phyloP scores from a whole-genome alignment of 2,329 filamentous ascomycete genomes.

The Aspergillus melleus region DNA sequence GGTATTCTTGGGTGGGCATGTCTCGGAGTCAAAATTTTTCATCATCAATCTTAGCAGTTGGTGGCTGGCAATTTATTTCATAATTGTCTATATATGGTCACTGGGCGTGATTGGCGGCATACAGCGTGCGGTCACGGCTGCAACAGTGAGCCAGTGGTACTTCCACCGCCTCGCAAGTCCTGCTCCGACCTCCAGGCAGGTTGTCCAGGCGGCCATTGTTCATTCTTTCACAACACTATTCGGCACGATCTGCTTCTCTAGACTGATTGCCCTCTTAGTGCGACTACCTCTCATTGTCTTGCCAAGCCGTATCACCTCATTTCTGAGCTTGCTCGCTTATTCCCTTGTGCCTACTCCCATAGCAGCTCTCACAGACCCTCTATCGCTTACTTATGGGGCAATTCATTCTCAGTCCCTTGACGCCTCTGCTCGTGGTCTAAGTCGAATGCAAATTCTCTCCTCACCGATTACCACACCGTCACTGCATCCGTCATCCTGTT shows the following conservation, averaged over 20 bases:
- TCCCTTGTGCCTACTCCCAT: conserved; percentile 83
- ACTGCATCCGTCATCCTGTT: conserved; percentile 44
- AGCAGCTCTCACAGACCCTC: conserved; percentile 81
- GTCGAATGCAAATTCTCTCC: conserved; percentile 78
- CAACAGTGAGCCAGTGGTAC: conserved; percentile 98
- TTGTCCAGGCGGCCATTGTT: conserved; percentile 77
- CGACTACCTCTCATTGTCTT: conserved; percentile 83
- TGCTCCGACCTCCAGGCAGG: conserved; percentile 72
- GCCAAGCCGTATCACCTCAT: conserved; percentile 69
- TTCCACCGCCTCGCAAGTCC: conserved; percentile 88
- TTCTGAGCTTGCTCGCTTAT: conserved; percentile 71
- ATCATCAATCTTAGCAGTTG: conserved; percentile 85
- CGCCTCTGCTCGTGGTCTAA: conserved; percentile 74
- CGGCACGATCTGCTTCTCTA: conserved; percentile 87
- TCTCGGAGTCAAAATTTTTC: conserved; percentile 64
- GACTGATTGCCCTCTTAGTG: conserved; percentile 75
- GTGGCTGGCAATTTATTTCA: conserved; percentile 92
- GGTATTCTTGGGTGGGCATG: conserved; percentile 89
- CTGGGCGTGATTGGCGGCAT: conserved; percentile 82
- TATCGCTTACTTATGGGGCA: conserved; percentile 88
- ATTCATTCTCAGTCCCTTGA: conserved; percentile 86
- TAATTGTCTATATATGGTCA: conserved; percentile 95
- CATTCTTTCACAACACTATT: conserved; percentile 87
- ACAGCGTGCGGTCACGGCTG: conserved; percentile 87
- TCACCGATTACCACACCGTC: conserved; percentile 69